These are phyloP conservation scores for Claviceps spartinae DNA, from an alignment of 2,329 filamentous ascomycete genomes.

Conservation along the genomic window DNA sequence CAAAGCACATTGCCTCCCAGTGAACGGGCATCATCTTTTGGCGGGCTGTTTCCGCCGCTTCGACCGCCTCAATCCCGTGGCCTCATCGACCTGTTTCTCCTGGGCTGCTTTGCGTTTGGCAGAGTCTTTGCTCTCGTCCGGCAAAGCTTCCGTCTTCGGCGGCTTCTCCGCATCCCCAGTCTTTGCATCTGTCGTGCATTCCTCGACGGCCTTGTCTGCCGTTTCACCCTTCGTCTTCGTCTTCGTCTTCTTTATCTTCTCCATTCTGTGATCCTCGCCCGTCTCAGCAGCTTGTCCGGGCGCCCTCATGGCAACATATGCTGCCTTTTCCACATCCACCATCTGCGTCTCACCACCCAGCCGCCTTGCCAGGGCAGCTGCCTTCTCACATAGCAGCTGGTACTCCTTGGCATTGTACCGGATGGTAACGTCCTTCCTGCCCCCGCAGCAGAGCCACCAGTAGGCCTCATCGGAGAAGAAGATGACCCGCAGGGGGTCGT, in stretches of 20 bases:
- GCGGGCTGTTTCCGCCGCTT: background rate
- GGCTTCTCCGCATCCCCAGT: background rate
- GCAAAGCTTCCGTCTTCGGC: background rate
- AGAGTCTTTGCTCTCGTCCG: background rate
- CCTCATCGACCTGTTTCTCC: background rate
- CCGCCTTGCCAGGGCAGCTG: constrained; percentile 29
- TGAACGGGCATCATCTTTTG: background rate
- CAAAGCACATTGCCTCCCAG: background rate
- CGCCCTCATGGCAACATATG: constrained; percentile 49
- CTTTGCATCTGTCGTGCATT: too few species aligned
- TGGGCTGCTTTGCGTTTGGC: background rate
- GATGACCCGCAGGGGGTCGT: constrained; percentile 43
- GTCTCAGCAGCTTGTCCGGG: background rate
- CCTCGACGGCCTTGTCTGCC: background rate
- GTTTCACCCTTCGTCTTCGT: background rate
- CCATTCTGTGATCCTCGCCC: background rate
- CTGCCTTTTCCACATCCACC: constrained; percentile 54
- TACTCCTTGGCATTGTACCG: constrained; percentile 64
- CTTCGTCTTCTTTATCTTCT: background rate
- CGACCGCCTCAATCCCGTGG: background rate
- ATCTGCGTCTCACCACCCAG: constrained; percentile 35
- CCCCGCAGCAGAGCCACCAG: constrained; percentile 50
- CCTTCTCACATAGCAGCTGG: constrained; percentile 32
- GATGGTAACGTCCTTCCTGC: constrained; percentile 33
- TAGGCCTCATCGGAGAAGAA: constrained; percentile 77